phyloP scores from a whole-genome alignment of 805 yeast species.

The Phaffomyces opuntiae region DNA sequence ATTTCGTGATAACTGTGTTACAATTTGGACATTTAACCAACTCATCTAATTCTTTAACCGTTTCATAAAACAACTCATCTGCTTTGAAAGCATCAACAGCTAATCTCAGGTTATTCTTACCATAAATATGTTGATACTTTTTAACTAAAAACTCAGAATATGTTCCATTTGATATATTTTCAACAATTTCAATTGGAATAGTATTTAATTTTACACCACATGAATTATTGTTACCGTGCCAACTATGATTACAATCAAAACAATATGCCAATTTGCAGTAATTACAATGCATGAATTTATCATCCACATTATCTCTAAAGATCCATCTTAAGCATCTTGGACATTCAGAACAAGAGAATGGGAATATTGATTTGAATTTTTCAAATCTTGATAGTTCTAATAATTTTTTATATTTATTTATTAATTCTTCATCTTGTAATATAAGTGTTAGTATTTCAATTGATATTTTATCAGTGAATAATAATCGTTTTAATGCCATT shows the following conservation, averaged over 20 bases:
- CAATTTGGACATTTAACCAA: conserved; percentile 49
- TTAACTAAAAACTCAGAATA: conserved; percentile 27
- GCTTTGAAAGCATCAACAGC: conserved; percentile 40
- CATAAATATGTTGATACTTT: conserved; percentile 36
- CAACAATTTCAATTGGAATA: conserved; percentile 25
- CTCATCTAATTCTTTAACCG: conserved; percentile 35
- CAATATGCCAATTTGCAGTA: conserved; percentile 50
- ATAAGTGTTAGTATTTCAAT: conserved; percentile 28
- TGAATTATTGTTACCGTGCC: conserved; percentile 48
- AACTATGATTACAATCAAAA: conserved; percentile 46
- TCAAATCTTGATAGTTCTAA: conserved; percentile 35
- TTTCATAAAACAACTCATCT: conserved; percentile 38
- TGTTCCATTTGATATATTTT: conserved; percentile 13
- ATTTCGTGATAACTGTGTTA: conserved; percentile 39
- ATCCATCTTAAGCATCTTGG: conserved; percentile 46
- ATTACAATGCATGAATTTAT: conserved; percentile 41
- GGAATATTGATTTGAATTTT: conserved; percentile 36
- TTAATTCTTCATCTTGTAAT: conserved; percentile 23
- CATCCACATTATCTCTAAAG: conserved; percentile 39
- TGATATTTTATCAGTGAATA: conserved; percentile 38
- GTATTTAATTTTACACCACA: conserved; percentile 33
- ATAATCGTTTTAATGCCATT: conserved; percentile 25
- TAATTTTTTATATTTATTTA: conserved; percentile 32
- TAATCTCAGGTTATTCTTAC: conserved; percentile 33
- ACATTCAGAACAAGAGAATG: conserved; percentile 43